A percentile compares a stretch with the other conserved stretches of the same genome.
Evolutionary conservation across 768 basidiomycete genomes (phyloP).

Genomic region (Gyrodon lividus): DNA sequence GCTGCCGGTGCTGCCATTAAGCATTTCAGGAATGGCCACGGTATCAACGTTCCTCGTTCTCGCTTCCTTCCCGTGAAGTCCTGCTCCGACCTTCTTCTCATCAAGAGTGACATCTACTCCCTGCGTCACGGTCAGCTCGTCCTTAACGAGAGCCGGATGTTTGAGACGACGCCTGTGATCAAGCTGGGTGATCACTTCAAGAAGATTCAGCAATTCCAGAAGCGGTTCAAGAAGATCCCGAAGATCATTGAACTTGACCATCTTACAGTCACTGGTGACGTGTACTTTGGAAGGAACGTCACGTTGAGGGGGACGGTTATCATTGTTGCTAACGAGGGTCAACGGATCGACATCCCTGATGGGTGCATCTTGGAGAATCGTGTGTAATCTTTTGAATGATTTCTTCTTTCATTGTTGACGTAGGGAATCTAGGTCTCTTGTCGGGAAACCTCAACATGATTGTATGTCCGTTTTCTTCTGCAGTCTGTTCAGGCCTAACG

Average conservation of each 20-base stretch:
- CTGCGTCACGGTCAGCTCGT: conserved; percentile 67
- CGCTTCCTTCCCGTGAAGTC: conserved; percentile 70
- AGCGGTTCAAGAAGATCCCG: conserved; percentile 75
- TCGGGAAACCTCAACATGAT: conserved; percentile 78
- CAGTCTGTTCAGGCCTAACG: background rate
- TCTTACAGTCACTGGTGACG: conserved; percentile 69
- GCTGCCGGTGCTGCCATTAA: conserved; percentile 77
- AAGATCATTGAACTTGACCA: conserved; percentile 73
- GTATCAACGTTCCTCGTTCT: conserved; percentile 70
- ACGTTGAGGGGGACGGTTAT: conserved; percentile 69
- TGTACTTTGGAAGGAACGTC: conserved; percentile 64
- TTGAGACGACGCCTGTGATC: conserved; percentile 66
- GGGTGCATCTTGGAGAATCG: conserved; percentile 71
- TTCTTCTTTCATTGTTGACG: conserved; percentile 13
- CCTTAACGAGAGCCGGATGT: conserved; percentile 58
- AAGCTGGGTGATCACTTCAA: conserved; percentile 79
- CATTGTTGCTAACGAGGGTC: conserved; percentile 75
- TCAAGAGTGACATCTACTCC: conserved; percentile 70
- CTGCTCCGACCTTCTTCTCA: conserved; percentile 62
- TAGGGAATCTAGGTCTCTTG: conserved; percentile 47
- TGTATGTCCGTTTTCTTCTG: conserved; percentile 35
- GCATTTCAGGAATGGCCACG: conserved; percentile 64
- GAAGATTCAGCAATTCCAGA: conserved; percentile 70
- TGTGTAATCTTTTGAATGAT: conserved; percentile 23
- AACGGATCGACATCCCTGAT: conserved; percentile 73